These are phyloP conservation scores for Dendrobium chrysotoxum DNA, from an alignment of 106 monocot genomes.

Conservation along the genomic window DNA sequence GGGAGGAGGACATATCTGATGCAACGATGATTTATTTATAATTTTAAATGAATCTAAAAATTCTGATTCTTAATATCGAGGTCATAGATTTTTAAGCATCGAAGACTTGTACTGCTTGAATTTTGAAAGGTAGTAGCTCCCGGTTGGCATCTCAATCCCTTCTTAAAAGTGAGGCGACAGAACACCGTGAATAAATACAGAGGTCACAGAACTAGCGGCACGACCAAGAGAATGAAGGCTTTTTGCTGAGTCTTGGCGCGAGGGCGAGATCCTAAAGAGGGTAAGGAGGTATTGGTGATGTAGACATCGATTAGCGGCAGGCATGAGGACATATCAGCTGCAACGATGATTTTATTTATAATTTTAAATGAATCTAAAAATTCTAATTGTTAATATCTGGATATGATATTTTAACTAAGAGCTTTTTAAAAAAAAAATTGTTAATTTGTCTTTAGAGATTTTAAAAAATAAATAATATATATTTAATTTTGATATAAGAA, in stretches of 20 bases:
- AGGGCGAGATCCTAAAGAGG: conserved; percentile 78
- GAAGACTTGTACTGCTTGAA: conserved; percentile 1
- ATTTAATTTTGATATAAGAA: no score
- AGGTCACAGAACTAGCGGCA: conserved; percentile 6
- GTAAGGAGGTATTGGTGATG: conserved; percentile 29
- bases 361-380: no score
- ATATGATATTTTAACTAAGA: no score
- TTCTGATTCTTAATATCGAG: no score
- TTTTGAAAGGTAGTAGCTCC: conserved; percentile 61
- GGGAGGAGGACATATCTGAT: background rate
- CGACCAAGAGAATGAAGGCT: background rate
- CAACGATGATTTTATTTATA: no score
- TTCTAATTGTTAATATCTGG: no score
- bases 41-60: no score
- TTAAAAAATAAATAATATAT: no score
- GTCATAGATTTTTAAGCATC: no score
- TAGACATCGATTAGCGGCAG: conserved; percentile 14
- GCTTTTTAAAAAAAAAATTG: no score
- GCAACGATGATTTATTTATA: no score
- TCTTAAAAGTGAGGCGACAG: conserved; percentile 22
- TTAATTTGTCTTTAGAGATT: no score
- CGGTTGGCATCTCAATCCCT: conserved; percentile 14
- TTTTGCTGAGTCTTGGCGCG: conserved; percentile 40
- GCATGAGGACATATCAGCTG: background rate
- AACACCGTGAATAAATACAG: background rate